phyloP scores from a whole-genome alignment of 2,329 filamentous ascomycete species.

The Colletotrichum tropicicola region DNA sequence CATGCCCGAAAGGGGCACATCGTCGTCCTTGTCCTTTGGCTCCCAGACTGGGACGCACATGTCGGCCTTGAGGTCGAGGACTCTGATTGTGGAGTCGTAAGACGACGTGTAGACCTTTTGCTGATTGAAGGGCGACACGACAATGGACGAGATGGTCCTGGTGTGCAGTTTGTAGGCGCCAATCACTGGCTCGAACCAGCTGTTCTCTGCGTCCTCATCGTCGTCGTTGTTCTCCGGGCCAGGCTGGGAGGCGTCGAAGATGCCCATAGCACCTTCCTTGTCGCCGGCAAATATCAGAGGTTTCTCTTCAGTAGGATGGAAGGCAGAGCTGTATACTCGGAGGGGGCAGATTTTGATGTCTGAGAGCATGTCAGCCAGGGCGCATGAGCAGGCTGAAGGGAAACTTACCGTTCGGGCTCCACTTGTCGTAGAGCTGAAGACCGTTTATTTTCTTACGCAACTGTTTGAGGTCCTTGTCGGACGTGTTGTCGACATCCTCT shows the following conservation, averaged over 20 bases:
- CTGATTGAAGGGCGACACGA: constrained; percentile 76
- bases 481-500: constrained; percentile 83
- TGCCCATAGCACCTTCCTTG: constrained; percentile 88
- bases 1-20: constrained; percentile 84
- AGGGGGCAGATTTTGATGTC: constrained; percentile 93
- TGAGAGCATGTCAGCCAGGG: constrained; percentile 41
- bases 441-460: constrained; percentile 80
- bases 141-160: constrained; percentile 86
- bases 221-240: constrained; percentile 65
- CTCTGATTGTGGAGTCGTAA: constrained; percentile 92
- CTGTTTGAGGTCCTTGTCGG: constrained; percentile 77
- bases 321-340: constrained; percentile 84
- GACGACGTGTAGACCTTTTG: constrained; percentile 85
- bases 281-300: constrained; percentile 92
- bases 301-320: constrained; percentile 89
- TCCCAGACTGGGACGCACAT: constrained; percentile 85
- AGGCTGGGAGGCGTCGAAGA: constrained; percentile 87
- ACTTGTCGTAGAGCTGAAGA: constrained; percentile 83
- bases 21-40: constrained; percentile 72
- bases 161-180: constrained; percentile 91
- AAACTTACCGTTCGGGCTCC: constrained; percentile 77
- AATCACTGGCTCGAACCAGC: constrained; percentile 74
- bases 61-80: constrained; percentile 83
- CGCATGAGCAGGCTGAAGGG: no score
- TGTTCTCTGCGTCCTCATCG: constrained; percentile 71